Base-by-base conservation (phyloP, 495 filamentous ascomycete genomes). In the Staphylotrichum longicolle region DNA sequence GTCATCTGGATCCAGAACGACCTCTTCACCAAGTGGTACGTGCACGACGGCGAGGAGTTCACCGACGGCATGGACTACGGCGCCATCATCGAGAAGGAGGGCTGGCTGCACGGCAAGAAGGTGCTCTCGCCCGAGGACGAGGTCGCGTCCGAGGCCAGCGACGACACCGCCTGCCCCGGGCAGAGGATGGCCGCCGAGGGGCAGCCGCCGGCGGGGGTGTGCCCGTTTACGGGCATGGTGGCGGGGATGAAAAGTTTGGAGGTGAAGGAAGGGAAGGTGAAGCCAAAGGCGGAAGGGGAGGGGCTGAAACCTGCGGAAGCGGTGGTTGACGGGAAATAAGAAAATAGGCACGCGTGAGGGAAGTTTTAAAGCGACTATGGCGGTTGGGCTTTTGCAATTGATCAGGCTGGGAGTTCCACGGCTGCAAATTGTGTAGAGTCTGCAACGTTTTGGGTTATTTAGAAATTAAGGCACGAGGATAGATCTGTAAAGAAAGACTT, bases 1-100 rank as follows among this genome's bases (percentile, higher is more conserved):
- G 77, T 83, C 33, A 76, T 83, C 48, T 89, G 87, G 87, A 88
- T 90, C 66, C 88, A 91, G 72, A 89, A 90, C 66, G 89, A 93
- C 69, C 76, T 93, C 20, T 89, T 93, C 65, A 85, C 88, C 8
- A 87, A 85, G 73, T 89, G 85, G 83, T 88, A 89, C 61, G 81
- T 88, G 5, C 77, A 81, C 32, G 87, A 91, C 61, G 87, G 87
- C 41, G 88, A 89, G 39, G 87, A 91, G 70, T 90, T 77, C 63
- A 82, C 76, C 32, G 84, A 84, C 3, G 85, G 86, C 41, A 80
- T 80, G 57, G 82, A 81, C n/a, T 73, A 78, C 34, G 76, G 72
- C 20, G 75, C 73, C 32, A 74, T 83, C n/a, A 72, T 86, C 10
- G 83, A 86, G 64, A 70, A 70, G 37, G 87, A 91, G 65, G 88